Evolutionary conservation across 257 asterid genomes (phyloP).

Genomic region (Linderniella brevidens): DNA sequence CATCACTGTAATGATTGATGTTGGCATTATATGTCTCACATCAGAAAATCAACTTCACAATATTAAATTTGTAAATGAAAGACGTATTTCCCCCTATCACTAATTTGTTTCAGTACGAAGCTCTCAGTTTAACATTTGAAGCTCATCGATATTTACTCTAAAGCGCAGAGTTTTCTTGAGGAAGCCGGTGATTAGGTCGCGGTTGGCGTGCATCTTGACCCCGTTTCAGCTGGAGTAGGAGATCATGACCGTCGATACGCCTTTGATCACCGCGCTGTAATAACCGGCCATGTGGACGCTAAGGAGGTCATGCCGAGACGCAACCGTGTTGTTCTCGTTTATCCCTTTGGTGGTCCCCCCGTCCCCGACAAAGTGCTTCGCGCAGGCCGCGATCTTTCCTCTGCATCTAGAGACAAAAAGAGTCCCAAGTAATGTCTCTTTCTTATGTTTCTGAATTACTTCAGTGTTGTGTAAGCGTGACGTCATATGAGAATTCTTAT

Average conservation of each 20-base stretch:
- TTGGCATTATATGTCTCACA: too few species aligned
- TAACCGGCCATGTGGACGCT: slow-evolving; percentile 52
- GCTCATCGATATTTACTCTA: too few species aligned
- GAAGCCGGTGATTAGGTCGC: slow-evolving; percentile 39
- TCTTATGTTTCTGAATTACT: too few species aligned
- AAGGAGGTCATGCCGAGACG: slow-evolving; percentile 19
- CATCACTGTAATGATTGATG: too few species aligned
- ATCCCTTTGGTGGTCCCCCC: slow-evolving; percentile 63
- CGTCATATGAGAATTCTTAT: too few species aligned
- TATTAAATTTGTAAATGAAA: too few species aligned
- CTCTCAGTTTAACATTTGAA: too few species aligned
- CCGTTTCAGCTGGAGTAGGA: slow-evolving; percentile 76
- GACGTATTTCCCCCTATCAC: too few species aligned
- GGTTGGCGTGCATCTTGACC: slow-evolving; percentile 49
- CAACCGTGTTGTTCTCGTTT: slow-evolving; percentile 43
- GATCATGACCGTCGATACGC: slow-evolving; percentile 49
- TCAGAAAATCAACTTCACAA: too few species aligned
- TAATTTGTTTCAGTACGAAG: too few species aligned
- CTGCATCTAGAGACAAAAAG: slow-evolving; percentile 9
- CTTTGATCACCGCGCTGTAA: slow-evolving; percentile 33
- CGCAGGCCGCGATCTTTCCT: slow-evolving; percentile 32
- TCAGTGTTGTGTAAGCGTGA: too few species aligned
- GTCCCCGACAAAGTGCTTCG: slow-evolving; percentile 63
- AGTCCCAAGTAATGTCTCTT: too few species aligned
- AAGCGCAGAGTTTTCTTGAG: slow-evolving; percentile 41